Evolutionary conservation across 1,284 basidiomycete genomes (phyloP).

Genomic region (Stereum hirsutum): DNA sequence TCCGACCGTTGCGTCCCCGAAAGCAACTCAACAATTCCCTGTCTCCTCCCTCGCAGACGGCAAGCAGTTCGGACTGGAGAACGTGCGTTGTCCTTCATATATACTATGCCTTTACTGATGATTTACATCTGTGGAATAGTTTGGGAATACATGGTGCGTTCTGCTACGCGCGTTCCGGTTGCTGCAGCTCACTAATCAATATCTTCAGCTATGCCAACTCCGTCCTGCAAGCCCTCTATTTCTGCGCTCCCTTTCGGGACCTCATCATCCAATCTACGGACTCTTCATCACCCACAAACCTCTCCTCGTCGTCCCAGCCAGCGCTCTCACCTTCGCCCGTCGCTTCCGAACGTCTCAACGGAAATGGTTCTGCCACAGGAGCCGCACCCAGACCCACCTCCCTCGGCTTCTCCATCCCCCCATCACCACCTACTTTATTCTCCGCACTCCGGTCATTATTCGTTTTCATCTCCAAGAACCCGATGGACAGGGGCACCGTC

Average conservation of each 20-base stretch:
- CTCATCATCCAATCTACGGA: constrained; percentile 57
- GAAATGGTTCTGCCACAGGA: constrained; percentile 27
- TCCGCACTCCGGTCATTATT: constrained; percentile 90
- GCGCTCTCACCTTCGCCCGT: constrained; percentile 16
- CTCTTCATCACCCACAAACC: constrained; percentile 18
- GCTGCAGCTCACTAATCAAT: background rate
- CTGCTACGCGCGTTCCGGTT: background rate
- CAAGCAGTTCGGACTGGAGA: constrained; percentile 88
- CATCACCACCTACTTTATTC: constrained; percentile 71
- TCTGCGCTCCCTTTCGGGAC: constrained; percentile 74
- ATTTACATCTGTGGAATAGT: constrained; percentile 31
- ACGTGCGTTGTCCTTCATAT: constrained; percentile 48
- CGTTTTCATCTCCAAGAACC: constrained; percentile 68
- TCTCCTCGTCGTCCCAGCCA: constrained; percentile 18
- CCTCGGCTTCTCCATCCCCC: constrained; percentile 32
- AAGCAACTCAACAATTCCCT: constrained; percentile 12
- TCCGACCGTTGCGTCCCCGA: background rate
- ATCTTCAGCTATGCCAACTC: constrained; percentile 87
- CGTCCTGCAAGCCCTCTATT: constrained; percentile 92
- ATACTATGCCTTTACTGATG: constrained; percentile 7
- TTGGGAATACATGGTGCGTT: constrained; percentile 75
- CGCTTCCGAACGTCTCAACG: constrained; percentile 8
- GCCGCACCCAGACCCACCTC: constrained; percentile 25
- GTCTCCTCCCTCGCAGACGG: constrained; percentile 29
- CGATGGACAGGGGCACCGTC: constrained; percentile 74